Evolutionary conservation across 805 yeast species (phyloP), one percentile per base, ranked within the genome.

Genomic region (Lachancea lanzarotensis): DNA sequence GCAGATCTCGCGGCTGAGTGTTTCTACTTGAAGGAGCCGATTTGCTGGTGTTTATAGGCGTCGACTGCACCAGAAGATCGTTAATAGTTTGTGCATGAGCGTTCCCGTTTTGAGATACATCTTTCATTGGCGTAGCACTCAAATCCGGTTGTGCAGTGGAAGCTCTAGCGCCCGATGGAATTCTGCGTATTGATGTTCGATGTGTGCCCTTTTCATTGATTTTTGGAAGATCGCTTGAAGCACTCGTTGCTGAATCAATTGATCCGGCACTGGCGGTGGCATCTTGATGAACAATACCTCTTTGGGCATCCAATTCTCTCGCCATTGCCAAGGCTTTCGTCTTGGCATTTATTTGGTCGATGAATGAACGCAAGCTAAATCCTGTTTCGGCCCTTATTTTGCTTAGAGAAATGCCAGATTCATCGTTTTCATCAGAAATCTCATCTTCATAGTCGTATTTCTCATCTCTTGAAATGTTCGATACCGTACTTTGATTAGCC

Each of bases 31-130:
- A 20, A 10, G 31, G 38, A 4, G 36, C 36, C 6, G 42, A 36
- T 38, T 44, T 43, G 18, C 35, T 26, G 8, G 42, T 30, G 9
- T 54, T 45, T 32, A 54, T 35, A 13, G 57, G 57, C 2, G 57
- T 54, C 9, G 56, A 52, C 35, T 54, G 57, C 12, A 54, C 54
- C 33, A 50, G 45, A n/a, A 54, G 49, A 18, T 52, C 53, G 16
- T 44, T 46, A 16, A 52, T 48, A 16, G 49, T 43, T 19, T 50
- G 51, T 8, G 45, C 49, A 17, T 41, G 43, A 8, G 49, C 22
- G 19, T 43, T 35, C n/a, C 30, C 30, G 13, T 46, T 39, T 17
- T 18, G 45, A 9, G 47, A 38, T 13, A 33, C 51, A 2, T 43
- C 30, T 33, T 51, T 52, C 35, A 51, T 49, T 7, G 56, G 56